Base-by-base conservation (phyloP, 345 rosid genomes). In the Acer negundo region DNA sequence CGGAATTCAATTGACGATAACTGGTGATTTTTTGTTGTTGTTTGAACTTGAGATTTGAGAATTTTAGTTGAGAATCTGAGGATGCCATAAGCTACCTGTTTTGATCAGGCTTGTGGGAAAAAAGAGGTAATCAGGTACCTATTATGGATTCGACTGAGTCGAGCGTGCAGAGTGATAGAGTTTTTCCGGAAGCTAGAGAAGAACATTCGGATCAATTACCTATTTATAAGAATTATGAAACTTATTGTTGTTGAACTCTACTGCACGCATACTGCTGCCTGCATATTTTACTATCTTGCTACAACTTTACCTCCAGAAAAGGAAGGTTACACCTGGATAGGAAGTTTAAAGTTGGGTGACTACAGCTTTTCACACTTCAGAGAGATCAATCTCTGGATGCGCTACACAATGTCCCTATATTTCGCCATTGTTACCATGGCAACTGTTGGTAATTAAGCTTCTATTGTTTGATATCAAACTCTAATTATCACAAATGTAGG, bases 221-320 rank as follows among this genome's bases (percentile, higher is more conserved):
- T 91, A 20, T 91, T 89, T 77, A 90, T 90, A 0, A 82, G 98
- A 79, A 95, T 93, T 64, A 82, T 89, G 69, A 95, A 93, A 81
- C 98, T 95, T 74, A 81, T 95, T n/a, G 93, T 85, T 2, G 97
- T 95, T 5, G 97, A 95, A 75, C 88, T 89, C 49, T 91, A 94
- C 65, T 91, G 98, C 84, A 95, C 98, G 1, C 97, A 95, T 77
- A 88, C 97, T 0, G 98, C 98, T 16, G 97, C 97, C 24, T 95
- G 97, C 81, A 91, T 95, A 75, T 93, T 95, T 78, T 93, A 95
- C 79, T 95, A 90, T 84, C 92, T 95, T 49, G 98, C 98, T 8
- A 91, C 98, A 7, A 95, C 97, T 11, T 13, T 93, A 28, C 97
- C 98, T 81, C 73, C 85, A 38, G 82, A 93, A 13, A 59, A 87